Base-by-base conservation (phyloP, 371 early-diverging fungal genomes). In the Saksenaea oblongispora region DNA sequence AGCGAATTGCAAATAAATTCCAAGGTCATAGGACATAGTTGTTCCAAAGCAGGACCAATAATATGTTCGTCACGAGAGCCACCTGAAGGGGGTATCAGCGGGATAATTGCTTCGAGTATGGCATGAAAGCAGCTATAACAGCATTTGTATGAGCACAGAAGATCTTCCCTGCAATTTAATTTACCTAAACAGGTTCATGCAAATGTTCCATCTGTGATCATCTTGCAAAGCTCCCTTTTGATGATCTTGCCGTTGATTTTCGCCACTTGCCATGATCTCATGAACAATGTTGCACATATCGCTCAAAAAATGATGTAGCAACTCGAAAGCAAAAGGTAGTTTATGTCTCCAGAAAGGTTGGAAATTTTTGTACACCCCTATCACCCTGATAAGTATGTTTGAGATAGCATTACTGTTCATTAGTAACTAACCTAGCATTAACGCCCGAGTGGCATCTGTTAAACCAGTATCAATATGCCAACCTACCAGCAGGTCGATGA, bases 401-500 rank as follows among this genome's bases (percentile, higher is more conserved):
- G 26, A 37, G 3, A 37, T 18, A 3, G 15, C 13, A 26, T 18
- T 47, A 11, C 42, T 36, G 36, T 22, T 5, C 51, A 5, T 47
- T 1, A 22, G 8, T 11, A 34, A 39, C 72, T 34, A 78, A 82
- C 87, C 84, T 56, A 64, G 61, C 42, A 87, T 77, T 10, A 78
- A 67, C 7, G 51, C 54, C 54, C 75, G 64, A 13, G 80, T 73
- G 13, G 68, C 27, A n/a, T 75, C 78, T 0, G 78, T 65, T 22
- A 85, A 55, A n/a, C 61, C 63, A 10, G 73, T 66, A 62, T 90
- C 89, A 54, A 86, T 79, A 69, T 82, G 78, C 91, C 91, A 90
- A 5, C 87, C 90, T n/a, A 89, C 82, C 5, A 92, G 71, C 8
- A 87, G 65, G 64, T 88, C 85, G 44, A 88, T 75, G 27, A 90